phyloP scores from a whole-genome alignment of 305 asterid species.

The Plantago coronopus region DNA sequence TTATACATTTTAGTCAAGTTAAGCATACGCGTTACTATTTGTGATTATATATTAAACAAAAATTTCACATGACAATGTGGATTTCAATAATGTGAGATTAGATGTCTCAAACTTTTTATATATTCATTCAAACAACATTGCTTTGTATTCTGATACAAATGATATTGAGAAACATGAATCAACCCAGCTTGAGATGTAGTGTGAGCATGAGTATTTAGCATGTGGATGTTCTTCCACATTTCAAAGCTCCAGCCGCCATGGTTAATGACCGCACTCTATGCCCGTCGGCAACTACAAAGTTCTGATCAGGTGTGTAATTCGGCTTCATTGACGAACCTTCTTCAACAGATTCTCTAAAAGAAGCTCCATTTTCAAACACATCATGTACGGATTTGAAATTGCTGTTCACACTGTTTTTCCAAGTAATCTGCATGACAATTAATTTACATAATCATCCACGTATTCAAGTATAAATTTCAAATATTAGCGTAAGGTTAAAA shows the following conservation, averaged over 20 bases:
- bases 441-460: background rate
- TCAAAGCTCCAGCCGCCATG: constrained; percentile 59
- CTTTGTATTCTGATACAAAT: background rate
- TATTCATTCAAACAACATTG: constrained; percentile 14
- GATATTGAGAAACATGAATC: background rate
- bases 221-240: constrained; percentile 40
- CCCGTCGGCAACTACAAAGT: constrained; percentile 54
- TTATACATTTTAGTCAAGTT: too few relatives aligned
- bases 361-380: constrained; percentile 75
- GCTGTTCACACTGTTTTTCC: constrained; percentile 38
- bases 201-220: constrained; percentile 33
- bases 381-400: constrained; percentile 58
- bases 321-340: constrained; percentile 41
- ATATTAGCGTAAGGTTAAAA: too few relatives aligned
- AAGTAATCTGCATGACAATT: constrained; percentile 42
- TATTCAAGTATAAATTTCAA: background rate
- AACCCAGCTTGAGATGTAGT: background rate
- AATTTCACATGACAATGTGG: too few relatives aligned
- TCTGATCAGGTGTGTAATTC: constrained; percentile 53
- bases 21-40: too few relatives aligned
- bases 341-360: constrained; percentile 34
- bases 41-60: too few relatives aligned
- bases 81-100: too few relatives aligned
- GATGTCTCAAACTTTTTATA: too few relatives aligned
- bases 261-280: constrained; percentile 45